These are phyloP conservation scores for Aspergillus funiculosus DNA, from an alignment of 495 filamentous ascomycete genomes.

Conservation along the genomic window DNA sequence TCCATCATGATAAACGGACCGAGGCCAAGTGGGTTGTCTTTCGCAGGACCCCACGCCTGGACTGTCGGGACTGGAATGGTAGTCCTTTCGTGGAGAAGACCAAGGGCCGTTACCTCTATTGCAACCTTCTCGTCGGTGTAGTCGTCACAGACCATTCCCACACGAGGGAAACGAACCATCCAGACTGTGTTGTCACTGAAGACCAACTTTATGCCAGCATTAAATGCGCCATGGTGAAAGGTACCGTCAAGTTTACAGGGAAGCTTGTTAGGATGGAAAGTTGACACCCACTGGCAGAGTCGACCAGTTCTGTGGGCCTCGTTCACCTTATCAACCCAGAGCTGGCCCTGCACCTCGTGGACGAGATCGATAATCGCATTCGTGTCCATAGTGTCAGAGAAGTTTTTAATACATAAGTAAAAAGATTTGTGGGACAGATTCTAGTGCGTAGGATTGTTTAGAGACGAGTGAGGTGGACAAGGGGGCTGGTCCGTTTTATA, in stretches of 20 bases:
- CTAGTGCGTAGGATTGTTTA: no score
- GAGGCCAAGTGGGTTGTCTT: conserved; percentile 31
- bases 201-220: conserved; percentile 29
- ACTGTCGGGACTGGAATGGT: conserved; percentile 40
- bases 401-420: no score
- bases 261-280: conserved; percentile 32
- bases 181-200: conserved; percentile 31
- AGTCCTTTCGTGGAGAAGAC: conserved; percentile 31
- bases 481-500: no score
- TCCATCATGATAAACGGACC: conserved; percentile 46
- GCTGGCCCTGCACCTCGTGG: conserved; percentile 19
- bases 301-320: conserved; percentile 24
- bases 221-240: conserved; percentile 35
- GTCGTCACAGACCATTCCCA: conserved; percentile 26
- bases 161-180: conserved; percentile 38
- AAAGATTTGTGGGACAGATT: no score
- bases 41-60: conserved; percentile 32
- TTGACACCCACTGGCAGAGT: conserved; percentile 35
- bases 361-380: conserved; percentile 24
- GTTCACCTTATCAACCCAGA: conserved; percentile 36
- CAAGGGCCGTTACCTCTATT: conserved; percentile 37
- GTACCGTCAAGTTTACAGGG: conserved; percentile 28
- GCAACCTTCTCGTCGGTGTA: conserved; percentile 38
- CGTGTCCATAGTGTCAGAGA: conserved; percentile 21
- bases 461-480: no score